Evolutionary conservation across 306 rosid genomes (phyloP), one percentile per base, ranked within the genome.

Genomic region (Inga oerstediana): DNA sequence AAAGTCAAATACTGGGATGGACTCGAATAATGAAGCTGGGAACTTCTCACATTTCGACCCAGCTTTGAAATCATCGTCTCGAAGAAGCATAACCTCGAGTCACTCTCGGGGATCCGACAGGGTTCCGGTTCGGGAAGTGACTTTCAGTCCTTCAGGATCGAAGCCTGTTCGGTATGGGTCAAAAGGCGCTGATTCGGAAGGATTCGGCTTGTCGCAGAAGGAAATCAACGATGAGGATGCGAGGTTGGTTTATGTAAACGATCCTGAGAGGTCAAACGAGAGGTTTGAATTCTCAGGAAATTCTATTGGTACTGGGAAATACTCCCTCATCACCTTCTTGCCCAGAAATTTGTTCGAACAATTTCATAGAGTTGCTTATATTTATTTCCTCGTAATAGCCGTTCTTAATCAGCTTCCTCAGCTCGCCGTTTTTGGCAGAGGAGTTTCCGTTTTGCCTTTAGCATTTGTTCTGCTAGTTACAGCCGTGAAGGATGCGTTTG

Each of bases 261-360:
- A 96, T 79, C 89, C 95, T 44, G 85, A 39, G 37, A 89, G 56
- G 79, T 91, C 99, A 19, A 90, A 94, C 22, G 94, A 88, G 85
- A 90, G 76, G 83, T 90, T 90, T 72, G 91, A 87, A 70, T 94
- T 92, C 71, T 80, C 93, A 0, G 89, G 94, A 76, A 96, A 96
- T 83, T 88, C 93, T 0, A 81, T 96, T 43, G 90, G 90, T 4
- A 96, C 98, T 0, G 87, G 62, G 17, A 96, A 96, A 86, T 94
- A 96, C 73, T 92, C 97, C 3, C 2, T 96, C 54, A 5, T 93
- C 10, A 92, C 97, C 4, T 96, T 96, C 83, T 73, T 96, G 15
- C 99, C 99, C 11, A 92, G 92, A 80, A 96, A 96, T 88, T 81
- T 96, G 78, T 96, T 91, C 79, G 99, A 96, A 78, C 99, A 96